phyloP scores from a whole-genome alignment of 2,329 filamentous ascomycete species.

The Penicillium aurantiogriseum region DNA sequence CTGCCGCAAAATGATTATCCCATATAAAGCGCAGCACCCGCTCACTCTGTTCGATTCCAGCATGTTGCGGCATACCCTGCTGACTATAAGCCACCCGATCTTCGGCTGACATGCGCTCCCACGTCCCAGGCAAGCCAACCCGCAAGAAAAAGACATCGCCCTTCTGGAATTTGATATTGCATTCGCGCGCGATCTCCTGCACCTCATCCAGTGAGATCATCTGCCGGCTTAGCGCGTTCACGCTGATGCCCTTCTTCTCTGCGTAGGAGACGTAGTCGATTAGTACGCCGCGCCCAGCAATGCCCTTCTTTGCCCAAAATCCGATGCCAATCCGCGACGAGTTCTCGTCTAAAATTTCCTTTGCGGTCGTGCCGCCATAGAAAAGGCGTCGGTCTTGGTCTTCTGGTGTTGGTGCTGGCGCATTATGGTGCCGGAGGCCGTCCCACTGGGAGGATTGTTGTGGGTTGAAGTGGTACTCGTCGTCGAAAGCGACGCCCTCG shows the following conservation, averaged over 20 bases:
- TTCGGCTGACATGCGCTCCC: conserved; percentile 31
- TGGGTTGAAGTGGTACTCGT: conserved; percentile 54
- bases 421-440: conserved; percentile 52
- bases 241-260: conserved; percentile 30
- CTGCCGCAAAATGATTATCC: conserved; percentile 58
- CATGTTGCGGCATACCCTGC: conserved; percentile 33
- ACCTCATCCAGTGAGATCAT: conserved; percentile 37
- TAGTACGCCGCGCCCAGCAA: conserved; percentile 42
- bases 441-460: conserved; percentile 58
- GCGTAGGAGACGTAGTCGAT: conserved; percentile 42
- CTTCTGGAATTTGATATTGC: conserved; percentile 35
- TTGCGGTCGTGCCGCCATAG: conserved; percentile 38
- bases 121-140: conserved; percentile 37
- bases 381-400: conserved; percentile 32
- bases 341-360: conserved; percentile 35
- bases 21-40: conserved; percentile 57
- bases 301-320: conserved; percentile 39
- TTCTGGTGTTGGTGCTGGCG: conserved; percentile 39
- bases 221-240: conserved; percentile 36
- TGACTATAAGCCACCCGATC: conserved; percentile 32
- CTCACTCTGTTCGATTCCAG: conserved; percentile 41
- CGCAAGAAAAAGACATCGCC: conserved; percentile 44
- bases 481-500: conserved; percentile 49
- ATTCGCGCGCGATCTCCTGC: conserved; percentile 35
- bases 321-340: conserved; percentile 39